Percentiles rank a stretch among this genome's conserved stretches.
phyloP scores from a whole-genome alignment of 179 eudicot species.

The Corrigiola litoralis region DNA sequence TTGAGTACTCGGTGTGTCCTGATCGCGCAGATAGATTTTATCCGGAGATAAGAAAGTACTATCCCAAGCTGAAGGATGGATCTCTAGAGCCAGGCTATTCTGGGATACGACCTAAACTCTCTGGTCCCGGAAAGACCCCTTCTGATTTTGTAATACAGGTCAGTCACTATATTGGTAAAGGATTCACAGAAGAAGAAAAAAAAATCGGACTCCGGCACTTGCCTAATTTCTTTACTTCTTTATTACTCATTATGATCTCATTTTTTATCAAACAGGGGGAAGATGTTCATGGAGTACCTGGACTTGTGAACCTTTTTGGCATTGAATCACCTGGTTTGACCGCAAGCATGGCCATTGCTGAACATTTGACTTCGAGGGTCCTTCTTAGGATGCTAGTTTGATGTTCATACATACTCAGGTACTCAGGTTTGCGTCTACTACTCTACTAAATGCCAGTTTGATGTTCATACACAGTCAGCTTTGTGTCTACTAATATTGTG shows the following conservation, averaged over 20 bases:
- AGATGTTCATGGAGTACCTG: constrained; percentile 64
- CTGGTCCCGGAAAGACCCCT: constrained; percentile 60
- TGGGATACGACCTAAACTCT: constrained; percentile 80
- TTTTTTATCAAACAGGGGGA: constrained; percentile 46
- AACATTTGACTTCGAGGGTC: constrained; percentile 45
- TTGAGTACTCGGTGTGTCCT: constrained; percentile 60
- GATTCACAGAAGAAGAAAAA: neutral
- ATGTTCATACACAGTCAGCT: neutral
- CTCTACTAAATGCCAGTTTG: too few relatives aligned
- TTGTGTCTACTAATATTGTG: neutral
- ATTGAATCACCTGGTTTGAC: constrained; percentile 94
- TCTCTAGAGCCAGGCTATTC: constrained; percentile 77
- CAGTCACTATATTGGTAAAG: neutral
- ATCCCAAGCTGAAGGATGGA: constrained; percentile 66
- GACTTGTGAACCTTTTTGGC: constrained; percentile 79
- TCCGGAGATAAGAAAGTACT: constrained; percentile 76
- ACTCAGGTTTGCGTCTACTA: neutral
- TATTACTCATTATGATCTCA: neutral
- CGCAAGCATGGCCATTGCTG: constrained; percentile 84
- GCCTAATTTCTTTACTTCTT: neutral
- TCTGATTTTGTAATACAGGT: constrained; percentile 84
- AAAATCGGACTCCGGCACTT: neutral
- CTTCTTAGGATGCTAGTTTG: constrained; percentile 8
- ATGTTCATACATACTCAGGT: neutral
- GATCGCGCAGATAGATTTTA: constrained; percentile 56